Evolutionary conservation across 164 flowering plant species (phyloP).

Genomic region (Kingdonia uniflora): DNA sequence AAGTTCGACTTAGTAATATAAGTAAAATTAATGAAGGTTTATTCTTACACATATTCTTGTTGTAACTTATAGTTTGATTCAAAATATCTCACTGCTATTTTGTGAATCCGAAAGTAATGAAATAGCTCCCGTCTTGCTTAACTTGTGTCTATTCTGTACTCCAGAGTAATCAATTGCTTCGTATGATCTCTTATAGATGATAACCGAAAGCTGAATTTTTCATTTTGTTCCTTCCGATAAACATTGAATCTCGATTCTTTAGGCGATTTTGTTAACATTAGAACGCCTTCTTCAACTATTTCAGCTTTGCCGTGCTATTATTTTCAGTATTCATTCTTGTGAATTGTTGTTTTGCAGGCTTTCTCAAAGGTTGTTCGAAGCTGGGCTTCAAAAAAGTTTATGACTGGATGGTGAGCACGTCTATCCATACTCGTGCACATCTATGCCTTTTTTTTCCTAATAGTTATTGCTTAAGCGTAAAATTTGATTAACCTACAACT

Average conservation of each 20-base stretch:
- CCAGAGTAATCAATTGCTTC: too few relatives aligned
- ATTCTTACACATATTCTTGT: too few relatives aligned
- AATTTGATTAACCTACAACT: neutral
- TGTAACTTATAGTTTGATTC: too few relatives aligned
- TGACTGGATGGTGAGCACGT: slow-evolving; percentile 53
- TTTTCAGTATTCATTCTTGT: neutral
- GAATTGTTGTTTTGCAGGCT: slow-evolving; percentile 26
- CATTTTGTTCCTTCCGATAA: neutral
- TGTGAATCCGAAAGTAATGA: too few relatives aligned
- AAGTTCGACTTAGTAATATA: too few relatives aligned
- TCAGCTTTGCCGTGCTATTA: neutral
- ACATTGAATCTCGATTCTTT: neutral
- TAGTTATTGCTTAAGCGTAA: neutral
- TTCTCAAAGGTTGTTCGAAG: slow-evolving; percentile 44
- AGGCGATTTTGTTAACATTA: neutral
- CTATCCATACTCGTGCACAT: neutral
- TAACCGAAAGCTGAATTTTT: neutral
- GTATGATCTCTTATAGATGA: too few relatives aligned
- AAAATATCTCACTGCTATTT: too few relatives aligned
- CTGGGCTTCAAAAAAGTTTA: slow-evolving; percentile 63
- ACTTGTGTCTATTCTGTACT: too few relatives aligned
- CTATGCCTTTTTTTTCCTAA: neutral
- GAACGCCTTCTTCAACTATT: neutral
- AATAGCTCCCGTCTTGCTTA: too few relatives aligned
- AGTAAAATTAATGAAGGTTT: too few relatives aligned